Evolutionary conservation across 1,284 basidiomycete species (phyloP).

Genomic region (Boletellus sp.): DNA sequence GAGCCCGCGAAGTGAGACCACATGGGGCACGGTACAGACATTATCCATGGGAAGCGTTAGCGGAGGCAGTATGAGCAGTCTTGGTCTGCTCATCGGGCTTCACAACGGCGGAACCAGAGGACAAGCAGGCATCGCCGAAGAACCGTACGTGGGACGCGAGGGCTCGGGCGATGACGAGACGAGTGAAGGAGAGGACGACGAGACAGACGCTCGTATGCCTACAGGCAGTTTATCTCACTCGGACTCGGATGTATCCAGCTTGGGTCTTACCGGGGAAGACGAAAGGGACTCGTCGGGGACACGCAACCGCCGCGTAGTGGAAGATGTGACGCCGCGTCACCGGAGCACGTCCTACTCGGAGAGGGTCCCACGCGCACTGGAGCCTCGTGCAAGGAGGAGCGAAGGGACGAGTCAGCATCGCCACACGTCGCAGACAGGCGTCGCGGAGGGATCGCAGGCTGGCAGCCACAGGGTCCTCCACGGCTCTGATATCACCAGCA

Average conservation of each 20-base stretch:
- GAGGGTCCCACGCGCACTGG: constrained; percentile 10
- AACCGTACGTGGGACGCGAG: constrained; percentile 16
- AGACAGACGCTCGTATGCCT: constrained; percentile 18
- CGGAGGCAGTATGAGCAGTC: constrained; percentile 27
- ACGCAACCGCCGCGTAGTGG: constrained; percentile 11
- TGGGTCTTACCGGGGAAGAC: constrained; percentile 34
- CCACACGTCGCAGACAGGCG: constrained; percentile 18
- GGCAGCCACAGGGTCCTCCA: constrained; percentile 14
- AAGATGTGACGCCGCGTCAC: constrained; percentile 12
- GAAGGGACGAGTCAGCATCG: constrained; percentile 14
- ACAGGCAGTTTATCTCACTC: constrained; percentile 19
- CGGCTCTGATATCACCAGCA: constrained; percentile 21
- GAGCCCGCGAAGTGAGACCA: constrained; percentile 33
- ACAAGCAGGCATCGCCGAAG: constrained; percentile 18
- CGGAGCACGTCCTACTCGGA: constrained; percentile 20
- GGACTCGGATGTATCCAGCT: constrained; percentile 18
- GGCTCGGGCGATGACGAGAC: constrained; percentile 8
- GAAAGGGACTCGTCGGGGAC: constrained; percentile 19
- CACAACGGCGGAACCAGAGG: constrained; percentile 31
- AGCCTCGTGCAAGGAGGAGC: constrained; percentile 22
- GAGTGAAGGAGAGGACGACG: constrained; percentile 16
- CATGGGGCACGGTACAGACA: constrained; percentile 32
- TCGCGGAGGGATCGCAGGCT: constrained; percentile 21
- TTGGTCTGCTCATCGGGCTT: constrained; percentile 27
- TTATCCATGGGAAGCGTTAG: constrained; percentile 18